A percentile compares a stretch with the other conserved stretches of the same genome.
These are phyloP conservation scores for Ophiostoma triangulosporum DNA, from an alignment of 2,329 filamentous ascomycete species.

Conservation along the genomic window DNA sequence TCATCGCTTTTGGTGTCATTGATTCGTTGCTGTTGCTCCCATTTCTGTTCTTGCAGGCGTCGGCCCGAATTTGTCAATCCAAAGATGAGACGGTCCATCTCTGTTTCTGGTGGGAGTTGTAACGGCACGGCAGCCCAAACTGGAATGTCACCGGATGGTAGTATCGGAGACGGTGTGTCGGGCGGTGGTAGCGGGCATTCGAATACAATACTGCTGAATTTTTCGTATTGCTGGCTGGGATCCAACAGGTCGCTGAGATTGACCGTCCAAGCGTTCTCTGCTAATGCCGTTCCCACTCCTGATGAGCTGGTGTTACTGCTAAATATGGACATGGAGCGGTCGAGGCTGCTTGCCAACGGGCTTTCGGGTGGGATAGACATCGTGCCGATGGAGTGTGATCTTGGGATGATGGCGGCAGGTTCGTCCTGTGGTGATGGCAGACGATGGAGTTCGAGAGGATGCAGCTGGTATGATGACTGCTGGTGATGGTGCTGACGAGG, in stretches of 20 bases:
- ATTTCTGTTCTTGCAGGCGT: background rate
- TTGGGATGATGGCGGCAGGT: background rate
- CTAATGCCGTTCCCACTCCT: background rate
- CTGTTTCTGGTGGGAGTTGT: conserved; percentile 4
- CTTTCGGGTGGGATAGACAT: background rate
- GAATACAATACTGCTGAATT: conserved; percentile 2
- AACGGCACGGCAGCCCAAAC: conserved; percentile 6
- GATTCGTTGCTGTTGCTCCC: background rate
- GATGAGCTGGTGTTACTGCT: background rate
- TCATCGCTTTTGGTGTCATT: background rate
- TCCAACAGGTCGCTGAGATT: conserved; percentile 3
- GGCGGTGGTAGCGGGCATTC: conserved; percentile 2
- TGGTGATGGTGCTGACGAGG: background rate
- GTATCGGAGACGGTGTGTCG: background rate
- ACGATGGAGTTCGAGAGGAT: background rate
- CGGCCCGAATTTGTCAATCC: conserved; percentile 5
- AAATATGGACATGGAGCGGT: background rate
- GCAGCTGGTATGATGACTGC: background rate
- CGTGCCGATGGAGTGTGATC: background rate
- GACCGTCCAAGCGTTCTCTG: conserved; percentile 2
- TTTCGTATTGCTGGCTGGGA: conserved; percentile 8
- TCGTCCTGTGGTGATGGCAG: conserved; percentile 1
- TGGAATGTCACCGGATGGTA: background rate
- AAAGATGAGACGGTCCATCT: conserved; percentile 6
- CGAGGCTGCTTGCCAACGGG: background rate